Evolutionary conservation across 148 eudicot species (phyloP).

Genomic region (Salicornia ramosissima): DNA sequence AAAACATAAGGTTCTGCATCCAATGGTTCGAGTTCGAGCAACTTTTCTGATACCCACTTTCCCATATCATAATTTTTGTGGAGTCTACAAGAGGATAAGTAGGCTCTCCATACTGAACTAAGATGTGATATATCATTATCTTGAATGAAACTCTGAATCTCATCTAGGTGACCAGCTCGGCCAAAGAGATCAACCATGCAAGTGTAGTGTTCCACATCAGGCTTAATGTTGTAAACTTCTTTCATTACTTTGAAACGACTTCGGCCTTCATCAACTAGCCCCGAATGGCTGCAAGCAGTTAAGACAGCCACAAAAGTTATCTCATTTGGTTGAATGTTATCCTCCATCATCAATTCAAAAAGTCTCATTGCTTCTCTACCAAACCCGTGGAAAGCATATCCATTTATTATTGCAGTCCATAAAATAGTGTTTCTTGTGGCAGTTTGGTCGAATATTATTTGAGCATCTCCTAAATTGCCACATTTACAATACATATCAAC

Average conservation of each 20-base stretch:
- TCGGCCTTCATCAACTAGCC: conserved; percentile 64
- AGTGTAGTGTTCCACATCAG: conserved; percentile 63
- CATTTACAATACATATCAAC: conserved; percentile 88
- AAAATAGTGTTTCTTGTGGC: conserved; percentile 46
- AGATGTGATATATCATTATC: conserved; percentile 48
- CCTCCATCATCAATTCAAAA: conserved; percentile 51
- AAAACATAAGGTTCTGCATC: conserved; percentile 59
- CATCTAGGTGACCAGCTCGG: conserved; percentile 61
- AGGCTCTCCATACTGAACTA: conserved; percentile 71
- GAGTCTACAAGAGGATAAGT: conserved; percentile 67
- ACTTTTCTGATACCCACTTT: conserved; percentile 53
- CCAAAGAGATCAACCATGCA: conserved; percentile 90
- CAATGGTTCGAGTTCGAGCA: conserved; percentile 58
- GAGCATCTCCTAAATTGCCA: conserved; percentile 60
- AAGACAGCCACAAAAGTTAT: conserved; percentile 60
- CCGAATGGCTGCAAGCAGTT: conserved; percentile 72
- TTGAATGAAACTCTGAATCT: conserved; percentile 53
- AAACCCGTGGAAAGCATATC: conserved; percentile 58
- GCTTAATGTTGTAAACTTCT: conserved; percentile 46
- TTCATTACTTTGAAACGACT: conserved; percentile 56
- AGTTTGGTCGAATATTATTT: conserved; percentile 39
- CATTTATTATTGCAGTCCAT: conserved; percentile 69
- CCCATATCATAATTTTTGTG: conserved; percentile 71
- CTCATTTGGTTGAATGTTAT: conserved; percentile 60
- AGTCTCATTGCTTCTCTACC: conserved; percentile 56